Conservation (phyloP, 2,329 filamentous ascomycete species). For the Alternaria rosae region DNA sequence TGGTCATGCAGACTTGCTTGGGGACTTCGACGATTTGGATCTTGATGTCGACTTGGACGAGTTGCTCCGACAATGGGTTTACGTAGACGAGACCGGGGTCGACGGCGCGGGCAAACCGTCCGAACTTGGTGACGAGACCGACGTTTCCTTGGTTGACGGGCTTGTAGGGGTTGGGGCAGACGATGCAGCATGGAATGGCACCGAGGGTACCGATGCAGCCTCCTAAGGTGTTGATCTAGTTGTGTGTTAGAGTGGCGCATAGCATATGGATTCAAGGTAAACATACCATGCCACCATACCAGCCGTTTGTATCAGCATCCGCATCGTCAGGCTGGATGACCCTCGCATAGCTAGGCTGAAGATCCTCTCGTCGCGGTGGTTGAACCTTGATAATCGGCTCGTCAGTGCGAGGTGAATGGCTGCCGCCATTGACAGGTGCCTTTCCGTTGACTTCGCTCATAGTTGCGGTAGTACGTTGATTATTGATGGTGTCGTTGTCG, state of each 20-base stretch:
- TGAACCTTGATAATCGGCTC: conserved; percentile 67
- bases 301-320: conserved; percentile 77
- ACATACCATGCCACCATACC: conserved; percentile 79
- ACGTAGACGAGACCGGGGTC: conserved; percentile 97
- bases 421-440: conserved; percentile 34
- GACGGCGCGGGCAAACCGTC: conserved; percentile 91
- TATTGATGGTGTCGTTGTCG: conserved; percentile 18
- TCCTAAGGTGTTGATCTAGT: conserved; percentile 75
- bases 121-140: conserved; percentile 94
- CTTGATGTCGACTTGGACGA: conserved; percentile 97
- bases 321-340: conserved; percentile 67
- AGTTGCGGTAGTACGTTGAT: conserved; percentile 16
- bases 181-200: conserved; percentile 88
- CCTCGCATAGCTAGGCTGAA: conserved; percentile 82
- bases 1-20: conserved; percentile 98
- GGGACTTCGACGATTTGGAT: conserved; percentile 98
- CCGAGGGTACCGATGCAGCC: conserved; percentile 77
- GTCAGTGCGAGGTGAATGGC: conserved; percentile 12
- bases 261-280: background rate
- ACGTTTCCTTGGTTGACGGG: conserved; percentile 91
- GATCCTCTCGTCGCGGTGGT: conserved; percentile 80
- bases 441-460: conserved; percentile 51
- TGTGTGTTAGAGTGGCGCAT: conserved; percentile 5
- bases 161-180: conserved; percentile 96
- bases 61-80: conserved; percentile 89